A percentile compares a stretch with the other conserved stretches of the same genome.
phyloP scores from a whole-genome alignment of 2,329 filamentous ascomycete species.

The Fusarium nelsonii region DNA sequence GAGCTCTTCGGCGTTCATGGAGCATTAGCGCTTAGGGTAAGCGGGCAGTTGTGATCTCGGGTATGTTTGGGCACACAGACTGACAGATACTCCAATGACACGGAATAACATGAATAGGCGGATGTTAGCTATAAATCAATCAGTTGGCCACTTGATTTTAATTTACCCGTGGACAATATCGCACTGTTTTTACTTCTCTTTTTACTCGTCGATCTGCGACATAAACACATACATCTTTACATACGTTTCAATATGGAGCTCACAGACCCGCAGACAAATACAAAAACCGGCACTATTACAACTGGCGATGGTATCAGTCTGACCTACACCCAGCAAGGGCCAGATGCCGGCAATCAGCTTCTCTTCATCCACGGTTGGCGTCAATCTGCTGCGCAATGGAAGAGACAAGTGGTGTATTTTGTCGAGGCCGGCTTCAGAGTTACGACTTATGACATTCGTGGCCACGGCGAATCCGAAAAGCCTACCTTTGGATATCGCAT shows the following conservation, averaged over 20 bases:
- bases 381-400: neutral
- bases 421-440: neutral
- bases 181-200: no score
- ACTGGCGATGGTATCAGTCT: neutral
- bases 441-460: slow-evolving; percentile 1
- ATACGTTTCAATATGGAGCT: neutral
- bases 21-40: no score
- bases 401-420: neutral
- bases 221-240: neutral
- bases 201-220: no score
- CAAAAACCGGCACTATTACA: neutral
- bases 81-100: no score
- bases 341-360: neutral
- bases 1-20: no score
- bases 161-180: no score
- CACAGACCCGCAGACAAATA: neutral
- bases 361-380: slow-evolving; percentile 2
- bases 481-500: neutral
- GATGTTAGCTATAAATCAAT: no score
- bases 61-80: no score
- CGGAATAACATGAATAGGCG: no score
- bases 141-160: no score
- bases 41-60: no score
- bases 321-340: neutral
- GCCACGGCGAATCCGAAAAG: slow-evolving; percentile 4